Evolutionary conservation across 371 early-diverging fungal genomes (phyloP).

Genomic region (Umbelopsis sp.): DNA sequence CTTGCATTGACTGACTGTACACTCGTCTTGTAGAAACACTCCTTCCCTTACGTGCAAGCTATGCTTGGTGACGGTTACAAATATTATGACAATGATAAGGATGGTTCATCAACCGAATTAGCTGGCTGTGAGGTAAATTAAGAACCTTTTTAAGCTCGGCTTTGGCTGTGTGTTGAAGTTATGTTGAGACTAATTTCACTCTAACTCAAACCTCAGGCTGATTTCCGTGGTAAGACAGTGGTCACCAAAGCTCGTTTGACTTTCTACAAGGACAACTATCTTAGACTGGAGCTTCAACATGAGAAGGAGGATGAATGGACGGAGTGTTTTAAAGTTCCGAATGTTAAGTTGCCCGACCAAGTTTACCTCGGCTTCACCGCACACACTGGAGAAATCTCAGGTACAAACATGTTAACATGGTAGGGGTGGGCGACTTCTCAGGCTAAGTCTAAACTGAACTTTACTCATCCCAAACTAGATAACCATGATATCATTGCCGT

Average conservation of each 20-base stretch:
- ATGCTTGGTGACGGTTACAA: constrained; percentile 92
- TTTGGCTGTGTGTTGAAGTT: too few species aligned
- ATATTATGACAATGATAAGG: constrained; percentile 79
- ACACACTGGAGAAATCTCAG: constrained; percentile 88
- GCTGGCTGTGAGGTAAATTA: constrained; percentile 70
- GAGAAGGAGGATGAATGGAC: constrained; percentile 73
- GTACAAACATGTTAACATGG: constrained; percentile 26
- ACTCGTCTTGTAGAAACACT: constrained; percentile 34
- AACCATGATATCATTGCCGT: constrained; percentile 83
- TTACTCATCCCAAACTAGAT: constrained; percentile 45
- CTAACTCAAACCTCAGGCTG: constrained; percentile 38
- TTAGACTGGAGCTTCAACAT: constrained; percentile 69
- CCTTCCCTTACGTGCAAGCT: constrained; percentile 89
- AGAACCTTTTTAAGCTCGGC: background rate
- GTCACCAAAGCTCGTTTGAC: constrained; percentile 78
- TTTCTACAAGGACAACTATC: constrained; percentile 71
- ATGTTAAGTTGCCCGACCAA: constrained; percentile 74
- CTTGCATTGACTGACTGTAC: too few species aligned
- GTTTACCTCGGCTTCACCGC: constrained; percentile 91
- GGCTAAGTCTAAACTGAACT: background rate
- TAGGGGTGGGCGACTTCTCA: background rate
- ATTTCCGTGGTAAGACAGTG: constrained; percentile 72
- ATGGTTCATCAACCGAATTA: constrained; percentile 72
- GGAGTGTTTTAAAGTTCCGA: constrained; percentile 77
- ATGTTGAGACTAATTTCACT: background rate